phyloP scores from a whole-genome alignment of 2,329 filamentous ascomycete genomes.

The Fusarium brevicatenulatum region DNA sequence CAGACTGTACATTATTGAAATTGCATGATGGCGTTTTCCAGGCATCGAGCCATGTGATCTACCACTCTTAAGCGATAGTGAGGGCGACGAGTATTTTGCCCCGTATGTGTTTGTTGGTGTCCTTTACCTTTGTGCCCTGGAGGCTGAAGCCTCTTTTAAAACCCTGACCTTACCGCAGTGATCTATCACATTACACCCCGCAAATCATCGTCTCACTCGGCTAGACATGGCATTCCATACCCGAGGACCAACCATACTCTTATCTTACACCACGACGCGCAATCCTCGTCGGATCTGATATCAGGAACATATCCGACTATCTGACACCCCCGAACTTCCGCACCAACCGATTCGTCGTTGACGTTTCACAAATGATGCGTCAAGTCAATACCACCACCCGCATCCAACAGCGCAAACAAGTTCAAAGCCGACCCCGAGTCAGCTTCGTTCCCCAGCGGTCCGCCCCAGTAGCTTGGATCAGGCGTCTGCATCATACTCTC shows the following conservation, averaged over 20 bases:
- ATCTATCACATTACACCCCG: background rate
- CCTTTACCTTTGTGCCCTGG: no score
- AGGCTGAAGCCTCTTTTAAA: no score
- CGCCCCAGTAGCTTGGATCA: constrained; percentile 54
- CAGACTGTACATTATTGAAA: no score
- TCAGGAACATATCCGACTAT: background rate
- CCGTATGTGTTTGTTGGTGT: no score
- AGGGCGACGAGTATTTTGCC: no score
- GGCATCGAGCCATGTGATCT: background rate
- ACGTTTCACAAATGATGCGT: constrained; percentile 51
- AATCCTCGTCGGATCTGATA: constrained; percentile 1
- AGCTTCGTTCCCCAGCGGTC: constrained; percentile 51
- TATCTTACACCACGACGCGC: background rate
- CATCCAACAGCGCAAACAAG: constrained; percentile 62
- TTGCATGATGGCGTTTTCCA: no score
- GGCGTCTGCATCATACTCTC: constrained; percentile 55
- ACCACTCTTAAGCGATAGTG: background rate
- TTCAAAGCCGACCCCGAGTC: constrained; percentile 60
- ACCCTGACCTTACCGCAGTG: background rate
- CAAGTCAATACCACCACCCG: constrained; percentile 63
- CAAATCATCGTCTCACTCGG: constrained; percentile 9
- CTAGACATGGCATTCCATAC: background rate
- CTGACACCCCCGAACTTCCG: constrained; percentile 18
- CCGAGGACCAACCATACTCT: background rate
- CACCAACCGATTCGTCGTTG: background rate